Percentiles rank a stretch among this genome's conserved stretches.
phyloP scores from a whole-genome alignment of 2,329 filamentous ascomycete species.

The Plenodomus tracheiphilus region DNA sequence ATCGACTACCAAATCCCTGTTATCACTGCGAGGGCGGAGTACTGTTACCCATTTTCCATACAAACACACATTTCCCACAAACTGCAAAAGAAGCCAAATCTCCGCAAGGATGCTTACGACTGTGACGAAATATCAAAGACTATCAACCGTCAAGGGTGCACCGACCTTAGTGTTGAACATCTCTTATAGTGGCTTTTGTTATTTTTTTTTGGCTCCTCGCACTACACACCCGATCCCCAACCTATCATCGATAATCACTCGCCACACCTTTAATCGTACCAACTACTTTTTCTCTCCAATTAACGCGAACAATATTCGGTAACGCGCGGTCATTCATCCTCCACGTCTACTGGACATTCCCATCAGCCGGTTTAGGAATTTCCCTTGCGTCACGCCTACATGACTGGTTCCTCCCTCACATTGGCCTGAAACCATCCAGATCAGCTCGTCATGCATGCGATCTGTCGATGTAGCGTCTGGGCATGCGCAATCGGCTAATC shows the following conservation, averaged over 20 bases:
- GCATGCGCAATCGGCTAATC: background rate
- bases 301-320: constrained; percentile 39
- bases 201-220: constrained; percentile 11
- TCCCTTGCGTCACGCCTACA: background rate
- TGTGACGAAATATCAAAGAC: constrained; percentile 44
- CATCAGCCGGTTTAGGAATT: background rate
- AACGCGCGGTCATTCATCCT: constrained; percentile 28
- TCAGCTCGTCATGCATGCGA: background rate
- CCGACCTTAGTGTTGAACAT: constrained; percentile 45
- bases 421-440: background rate
- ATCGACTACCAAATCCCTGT: constrained; percentile 18
- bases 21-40: constrained; percentile 21
- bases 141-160: constrained; percentile 43
- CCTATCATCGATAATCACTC: constrained; percentile 16
- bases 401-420: background rate
- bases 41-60: constrained; percentile 7
- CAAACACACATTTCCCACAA: constrained; percentile 14
- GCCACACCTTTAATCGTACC: background rate
- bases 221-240: constrained; percentile 8
- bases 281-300: constrained; percentile 11
- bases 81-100: constrained; percentile 26
- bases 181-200: constrained; percentile 30
- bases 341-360: background rate
- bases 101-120: constrained; percentile 38
- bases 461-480: background rate